phyloP scores from a whole-genome alignment of 1,284 basidiomycete species.

The Crepidotus sp. region DNA sequence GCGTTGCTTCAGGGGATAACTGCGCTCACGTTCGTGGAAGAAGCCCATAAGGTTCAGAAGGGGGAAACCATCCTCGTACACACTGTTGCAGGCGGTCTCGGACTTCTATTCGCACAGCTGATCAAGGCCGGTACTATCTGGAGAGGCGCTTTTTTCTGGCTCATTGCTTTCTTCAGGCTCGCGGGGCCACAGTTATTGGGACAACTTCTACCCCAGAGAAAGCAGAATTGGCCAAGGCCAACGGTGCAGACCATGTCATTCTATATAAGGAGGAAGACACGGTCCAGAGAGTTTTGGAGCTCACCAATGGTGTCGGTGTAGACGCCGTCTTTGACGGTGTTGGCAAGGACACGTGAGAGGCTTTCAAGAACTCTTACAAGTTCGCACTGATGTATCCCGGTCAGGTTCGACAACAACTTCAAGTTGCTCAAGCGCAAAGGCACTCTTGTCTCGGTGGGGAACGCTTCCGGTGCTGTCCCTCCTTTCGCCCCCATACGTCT shows the following conservation, averaged over 20 bases:
- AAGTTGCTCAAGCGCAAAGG: slow-evolving; percentile 74
- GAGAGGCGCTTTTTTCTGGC: too few relatives aligned
- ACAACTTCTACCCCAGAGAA: slow-evolving; percentile 88
- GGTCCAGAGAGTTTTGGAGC: slow-evolving; percentile 61
- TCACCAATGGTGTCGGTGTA: slow-evolving; percentile 80
- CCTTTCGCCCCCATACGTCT: slow-evolving; percentile 73
- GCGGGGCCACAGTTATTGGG: slow-evolving; percentile 87
- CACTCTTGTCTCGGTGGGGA: slow-evolving; percentile 84
- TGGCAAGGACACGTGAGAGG: slow-evolving; percentile 80
- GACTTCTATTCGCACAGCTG: slow-evolving; percentile 53
- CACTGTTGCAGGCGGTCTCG: slow-evolving; percentile 80
- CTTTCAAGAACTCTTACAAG: background rate
- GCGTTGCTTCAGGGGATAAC: slow-evolving; percentile 74
- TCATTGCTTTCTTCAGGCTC: slow-evolving; percentile 21
- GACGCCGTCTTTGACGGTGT: slow-evolving; percentile 90
- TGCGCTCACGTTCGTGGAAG: slow-evolving; percentile 69
- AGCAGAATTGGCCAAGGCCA: slow-evolving; percentile 68
- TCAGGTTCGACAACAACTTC: slow-evolving; percentile 77
- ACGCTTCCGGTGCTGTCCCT: slow-evolving; percentile 76
- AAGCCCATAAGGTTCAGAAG: slow-evolving; percentile 76
- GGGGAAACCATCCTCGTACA: slow-evolving; percentile 74
- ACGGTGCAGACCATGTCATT: slow-evolving; percentile 86
- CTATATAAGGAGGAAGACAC: slow-evolving; percentile 70
- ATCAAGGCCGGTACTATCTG: slow-evolving; percentile 30
- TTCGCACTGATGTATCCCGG: slow-evolving; percentile 1